Percentiles rank a stretch among this genome's conserved stretches.
phyloP scores from a whole-genome alignment of 306 rosid genomes.

The Casuarina glauca region DNA sequence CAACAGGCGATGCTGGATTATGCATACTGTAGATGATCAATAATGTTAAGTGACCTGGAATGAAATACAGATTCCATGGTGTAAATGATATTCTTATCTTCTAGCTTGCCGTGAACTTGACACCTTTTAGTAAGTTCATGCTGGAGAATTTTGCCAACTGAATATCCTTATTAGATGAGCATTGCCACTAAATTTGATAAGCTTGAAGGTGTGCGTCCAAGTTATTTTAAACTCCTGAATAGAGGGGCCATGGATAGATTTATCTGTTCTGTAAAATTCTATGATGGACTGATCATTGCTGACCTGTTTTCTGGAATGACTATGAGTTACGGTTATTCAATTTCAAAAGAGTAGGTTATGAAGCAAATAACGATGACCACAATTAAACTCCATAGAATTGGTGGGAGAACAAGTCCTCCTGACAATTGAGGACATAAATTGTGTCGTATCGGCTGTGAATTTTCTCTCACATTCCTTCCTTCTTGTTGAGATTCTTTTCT shows the following conservation, averaged over 20 bases:
- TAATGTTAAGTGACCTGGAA: background rate
- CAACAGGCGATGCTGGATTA: background rate
- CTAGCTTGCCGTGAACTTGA: background rate
- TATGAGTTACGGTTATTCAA: background rate
- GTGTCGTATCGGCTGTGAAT: background rate
- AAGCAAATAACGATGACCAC: background rate
- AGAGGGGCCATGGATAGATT: background rate
- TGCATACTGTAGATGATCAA: background rate
- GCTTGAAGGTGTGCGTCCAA: background rate
- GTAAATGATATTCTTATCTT: background rate
- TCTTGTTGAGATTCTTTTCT: background rate
- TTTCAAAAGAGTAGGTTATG: background rate
- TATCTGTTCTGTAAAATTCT: background rate
- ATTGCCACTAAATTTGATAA: background rate
- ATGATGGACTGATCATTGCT: background rate
- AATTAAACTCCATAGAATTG: background rate
- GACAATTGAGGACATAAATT: background rate
- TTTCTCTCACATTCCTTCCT: background rate
- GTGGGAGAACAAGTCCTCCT: background rate
- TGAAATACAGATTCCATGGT: background rate
- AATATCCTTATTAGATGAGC: background rate
- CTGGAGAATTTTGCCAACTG: background rate
- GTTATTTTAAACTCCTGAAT: too few relatives aligned
- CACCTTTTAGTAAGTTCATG: background rate
- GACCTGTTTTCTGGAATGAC: background rate